Evolutionary conservation across 305 asterid genomes (phyloP), one percentile per base, ranked within the genome.

Genomic region (Solanum hybrid): DNA sequence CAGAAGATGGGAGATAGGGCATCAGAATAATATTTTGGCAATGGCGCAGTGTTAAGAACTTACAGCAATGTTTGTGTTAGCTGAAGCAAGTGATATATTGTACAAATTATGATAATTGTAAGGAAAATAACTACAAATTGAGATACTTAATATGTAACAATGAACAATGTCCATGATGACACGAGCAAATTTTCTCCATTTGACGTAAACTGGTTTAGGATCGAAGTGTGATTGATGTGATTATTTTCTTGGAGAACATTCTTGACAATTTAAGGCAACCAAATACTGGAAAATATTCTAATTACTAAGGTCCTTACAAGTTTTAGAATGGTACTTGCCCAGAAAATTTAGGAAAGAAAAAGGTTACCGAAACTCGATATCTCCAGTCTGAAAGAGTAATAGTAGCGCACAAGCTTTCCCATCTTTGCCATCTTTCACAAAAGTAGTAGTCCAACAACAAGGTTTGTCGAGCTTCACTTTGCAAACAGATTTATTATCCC

Each of bases 381-480:
- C 97, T 90, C 98, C 99, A 37, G 98, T 95, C 91, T 94, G 94
- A 93, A 94, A 95, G 89, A 96, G 93, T 89, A 95, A 92, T 29
- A 95, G 90, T 89, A 96, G 90, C 76, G 98, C 99, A 92, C 93
- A 90, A 89, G 89, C 91, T 87, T 88, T 90, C 89, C 90, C 96
- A 87, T 93, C 91, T 87, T 87, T 90, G 89, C 89, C 96, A 87
- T 93, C 94, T 91, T 92, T 95, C 91, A 89, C 87, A 90, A 96
- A 92, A 90, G 96, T 90, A 86, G 94, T 89, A 79, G 99, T 92
- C 98, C 98, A 96, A 91, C 95, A 94, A 87, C 97, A 97, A 90
- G 97, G 96, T 92, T 94, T 95, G 68, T 93, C 90, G 45, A 96
- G 98, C 92, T 96, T 94, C 91, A 96, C 93, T 94, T 97, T 96